Evolutionary conservation across 1,139 yeast genomes (phyloP).

Genomic region (Hanseniaspora sp.): DNA sequence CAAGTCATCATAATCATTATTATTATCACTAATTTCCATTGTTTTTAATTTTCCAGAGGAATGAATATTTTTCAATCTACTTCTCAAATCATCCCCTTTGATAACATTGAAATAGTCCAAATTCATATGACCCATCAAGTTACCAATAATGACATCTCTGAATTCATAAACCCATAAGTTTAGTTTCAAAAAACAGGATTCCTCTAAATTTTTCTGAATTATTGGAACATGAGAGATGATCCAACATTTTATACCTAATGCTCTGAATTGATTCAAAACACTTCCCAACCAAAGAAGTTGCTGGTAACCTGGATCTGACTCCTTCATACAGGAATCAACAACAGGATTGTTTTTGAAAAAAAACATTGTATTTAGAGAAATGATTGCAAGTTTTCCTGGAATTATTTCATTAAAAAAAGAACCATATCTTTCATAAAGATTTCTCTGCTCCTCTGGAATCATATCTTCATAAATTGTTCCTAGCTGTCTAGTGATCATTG

Average conservation of each 20-base stretch:
- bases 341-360: constrained; percentile 67
- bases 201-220: constrained; percentile 61
- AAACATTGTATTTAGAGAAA: constrained; percentile 68
- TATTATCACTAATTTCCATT: constrained; percentile 19
- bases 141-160: constrained; percentile 72
- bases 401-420: constrained; percentile 65
- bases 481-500: constrained; percentile 68
- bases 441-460: constrained; percentile 69
- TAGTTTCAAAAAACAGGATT: constrained; percentile 59
- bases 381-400: constrained; percentile 63
- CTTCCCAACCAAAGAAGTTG: constrained; percentile 69
- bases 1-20: constrained; percentile 23
- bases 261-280: constrained; percentile 59
- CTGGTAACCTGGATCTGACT: constrained; percentile 68
- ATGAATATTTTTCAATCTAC: constrained; percentile 21
- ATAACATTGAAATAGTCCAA: constrained; percentile 72
- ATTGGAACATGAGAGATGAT: constrained; percentile 83
- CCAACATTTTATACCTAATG: constrained; percentile 77
- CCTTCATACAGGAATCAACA: constrained; percentile 65
- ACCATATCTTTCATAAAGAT: constrained; percentile 63
- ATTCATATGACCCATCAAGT: constrained; percentile 81
- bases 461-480: constrained; percentile 61
- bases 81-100: constrained; percentile 59
- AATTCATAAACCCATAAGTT: constrained; percentile 71
- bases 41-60: constrained; percentile 20